Evolutionary conservation across 2,329 filamentous ascomycete species (phyloP).

Genomic region (Mycosphaerella sp.): DNA sequence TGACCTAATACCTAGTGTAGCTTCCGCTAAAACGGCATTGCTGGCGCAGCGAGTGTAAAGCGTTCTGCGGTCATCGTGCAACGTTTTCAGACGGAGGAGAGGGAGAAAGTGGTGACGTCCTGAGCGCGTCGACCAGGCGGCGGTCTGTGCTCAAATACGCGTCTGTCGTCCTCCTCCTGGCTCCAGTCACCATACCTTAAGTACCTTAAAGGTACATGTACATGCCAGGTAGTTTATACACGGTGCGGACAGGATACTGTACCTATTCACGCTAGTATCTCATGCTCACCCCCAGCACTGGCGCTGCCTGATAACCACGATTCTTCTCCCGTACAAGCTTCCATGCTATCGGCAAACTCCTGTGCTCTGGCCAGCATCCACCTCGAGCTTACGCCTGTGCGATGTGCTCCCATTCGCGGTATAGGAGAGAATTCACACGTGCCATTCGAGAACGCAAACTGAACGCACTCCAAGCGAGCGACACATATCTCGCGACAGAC

Average conservation of each 20-base stretch:
- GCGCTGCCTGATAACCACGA: slow-evolving; percentile 2
- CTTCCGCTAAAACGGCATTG: not conserved
- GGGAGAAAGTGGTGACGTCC: not conserved
- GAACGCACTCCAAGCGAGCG: slow-evolving; percentile 14
- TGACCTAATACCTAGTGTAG: not conserved
- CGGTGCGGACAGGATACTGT: no score
- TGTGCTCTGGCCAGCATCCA: slow-evolving; percentile 19
- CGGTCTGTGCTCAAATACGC: not conserved
- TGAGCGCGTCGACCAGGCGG: not conserved
- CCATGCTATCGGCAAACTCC: slow-evolving; percentile 10
- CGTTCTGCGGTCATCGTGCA: not conserved
- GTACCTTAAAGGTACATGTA: no score
- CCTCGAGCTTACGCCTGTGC: slow-evolving; percentile 10
- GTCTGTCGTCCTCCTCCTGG: not conserved
- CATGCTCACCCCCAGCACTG: not conserved
- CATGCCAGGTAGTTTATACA: no score
- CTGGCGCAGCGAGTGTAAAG: not conserved
- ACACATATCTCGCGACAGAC: slow-evolving; percentile 14
- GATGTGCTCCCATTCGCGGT: slow-evolving; percentile 15
- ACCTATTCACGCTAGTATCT: not conserved
- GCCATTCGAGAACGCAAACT: slow-evolving; percentile 15
- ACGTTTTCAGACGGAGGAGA: not conserved
- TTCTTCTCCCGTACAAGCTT: slow-evolving; percentile 10
- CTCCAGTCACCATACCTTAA: no score
- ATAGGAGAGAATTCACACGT: slow-evolving; percentile 12